Evolutionary conservation across 495 filamentous ascomycete genomes (phyloP).

Genomic region (Podospora conica): DNA sequence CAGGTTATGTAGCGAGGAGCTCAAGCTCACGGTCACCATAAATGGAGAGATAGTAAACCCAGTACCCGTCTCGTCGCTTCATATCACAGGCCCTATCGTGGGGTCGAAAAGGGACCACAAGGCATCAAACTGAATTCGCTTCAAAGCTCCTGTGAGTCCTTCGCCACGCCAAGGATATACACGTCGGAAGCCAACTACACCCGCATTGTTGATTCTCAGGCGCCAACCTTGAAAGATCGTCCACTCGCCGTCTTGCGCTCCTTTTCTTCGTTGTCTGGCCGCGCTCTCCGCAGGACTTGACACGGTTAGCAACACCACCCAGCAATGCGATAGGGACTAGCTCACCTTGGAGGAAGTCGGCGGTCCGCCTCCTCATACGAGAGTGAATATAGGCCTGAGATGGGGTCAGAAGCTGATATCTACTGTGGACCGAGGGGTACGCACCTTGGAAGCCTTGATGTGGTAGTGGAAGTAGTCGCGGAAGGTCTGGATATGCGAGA

Average conservation of each 20-base stretch:
- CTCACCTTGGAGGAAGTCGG: slow-evolving; percentile 91
- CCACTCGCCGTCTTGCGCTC: slow-evolving; percentile 98
- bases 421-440: neutral
- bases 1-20: neutral
- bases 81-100: neutral
- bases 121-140: neutral
- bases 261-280: slow-evolving; percentile 93
- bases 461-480: slow-evolving; percentile 99
- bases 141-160: neutral
- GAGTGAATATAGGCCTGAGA: slow-evolving; percentile 90
- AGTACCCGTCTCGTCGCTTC: neutral
- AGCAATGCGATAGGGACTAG: neutral
- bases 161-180: neutral
- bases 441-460: slow-evolving; percentile 84
- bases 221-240: slow-evolving; percentile 69
- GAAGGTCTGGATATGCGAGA: slow-evolving; percentile 99
- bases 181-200: neutral
- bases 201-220: neutral
- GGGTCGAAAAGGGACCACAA: neutral
- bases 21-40: neutral
- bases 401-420: neutral
- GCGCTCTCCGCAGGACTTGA: slow-evolving; percentile 77
- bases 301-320: neutral
- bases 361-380: slow-evolving; percentile 91
- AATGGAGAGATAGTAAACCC: neutral